A percentile compares a stretch with the other conserved stretches of the same genome.
These are phyloP conservation scores for Terfezia boudieri DNA, from an alignment of 495 filamentous ascomycete species.

Conservation along the genomic window DNA sequence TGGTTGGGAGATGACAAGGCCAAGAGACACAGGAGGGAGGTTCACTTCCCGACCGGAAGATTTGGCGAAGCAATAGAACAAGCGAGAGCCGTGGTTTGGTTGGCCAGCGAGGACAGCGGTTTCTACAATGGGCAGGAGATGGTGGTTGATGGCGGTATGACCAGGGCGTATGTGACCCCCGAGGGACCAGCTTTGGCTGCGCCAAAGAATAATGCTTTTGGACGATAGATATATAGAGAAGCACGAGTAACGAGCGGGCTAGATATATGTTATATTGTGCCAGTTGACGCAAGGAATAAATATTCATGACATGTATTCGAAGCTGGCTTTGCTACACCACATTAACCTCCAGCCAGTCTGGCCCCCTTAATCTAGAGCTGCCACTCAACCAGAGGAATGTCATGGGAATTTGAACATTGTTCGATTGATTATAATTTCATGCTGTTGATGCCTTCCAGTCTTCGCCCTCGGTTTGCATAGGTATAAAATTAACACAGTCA, in stretches of 20 bases:
- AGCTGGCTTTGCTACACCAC: too few relatives aligned
- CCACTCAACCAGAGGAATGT: too few relatives aligned
- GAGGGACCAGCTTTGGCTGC: slow-evolving; percentile 52
- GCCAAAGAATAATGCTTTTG: slow-evolving; percentile 44
- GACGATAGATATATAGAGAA: slow-evolving; percentile 12
- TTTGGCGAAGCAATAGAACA: slow-evolving; percentile 94
- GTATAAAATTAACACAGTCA: too few relatives aligned
- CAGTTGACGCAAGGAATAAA: too few relatives aligned
- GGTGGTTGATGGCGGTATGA: slow-evolving; percentile 93
- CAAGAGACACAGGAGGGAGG: slow-evolving; percentile 67
- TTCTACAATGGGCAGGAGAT: slow-evolving; percentile 89
- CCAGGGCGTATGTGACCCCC: slow-evolving; percentile 80
- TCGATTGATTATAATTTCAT: too few relatives aligned
- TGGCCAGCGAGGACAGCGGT: slow-evolving; percentile 83
- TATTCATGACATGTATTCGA: too few relatives aligned
- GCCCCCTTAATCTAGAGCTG: too few relatives aligned
- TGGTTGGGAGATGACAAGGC: slow-evolving; percentile 77
- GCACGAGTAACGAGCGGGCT: background rate
- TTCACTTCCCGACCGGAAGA: slow-evolving; percentile 85
- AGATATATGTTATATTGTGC: background rate
- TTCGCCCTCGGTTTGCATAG: too few relatives aligned
- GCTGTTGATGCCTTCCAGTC: too few relatives aligned
- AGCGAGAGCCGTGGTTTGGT: slow-evolving; percentile 78
- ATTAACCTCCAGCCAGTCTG: too few relatives aligned
- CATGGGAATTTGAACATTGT: too few relatives aligned